Percentiles rank a stretch among this genome's conserved stretches.
Conservation (phyloP, 1,284 basidiomycete species). For the Salmacisia buchloeana region DNA sequence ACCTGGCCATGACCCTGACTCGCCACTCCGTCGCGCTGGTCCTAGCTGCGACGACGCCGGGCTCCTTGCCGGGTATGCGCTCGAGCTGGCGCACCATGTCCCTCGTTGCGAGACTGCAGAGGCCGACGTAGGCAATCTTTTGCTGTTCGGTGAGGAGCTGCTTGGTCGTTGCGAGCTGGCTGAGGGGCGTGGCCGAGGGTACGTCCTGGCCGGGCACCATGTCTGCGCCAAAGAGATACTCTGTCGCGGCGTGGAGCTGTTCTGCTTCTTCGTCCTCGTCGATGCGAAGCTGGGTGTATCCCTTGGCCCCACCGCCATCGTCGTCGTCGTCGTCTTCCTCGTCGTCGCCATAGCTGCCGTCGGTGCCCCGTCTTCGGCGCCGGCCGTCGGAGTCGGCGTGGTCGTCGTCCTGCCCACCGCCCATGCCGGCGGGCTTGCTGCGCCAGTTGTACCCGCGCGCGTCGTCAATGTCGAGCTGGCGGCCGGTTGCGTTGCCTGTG, state of each 20-base stretch:
- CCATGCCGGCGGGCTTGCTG: slow-evolving; percentile 27
- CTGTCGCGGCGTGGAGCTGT: slow-evolving; percentile 42
- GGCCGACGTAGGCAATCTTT: slow-evolving; percentile 49
- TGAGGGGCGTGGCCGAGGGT: slow-evolving; percentile 37
- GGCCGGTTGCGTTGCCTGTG: slow-evolving; percentile 35
- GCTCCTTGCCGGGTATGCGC: slow-evolving; percentile 33
- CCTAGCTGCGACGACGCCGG: slow-evolving; percentile 18
- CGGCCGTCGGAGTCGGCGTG: slow-evolving; percentile 9
- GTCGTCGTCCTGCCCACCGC: background rate
- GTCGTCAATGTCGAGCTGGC: slow-evolving; percentile 44
- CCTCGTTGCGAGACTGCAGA: slow-evolving; percentile 41
- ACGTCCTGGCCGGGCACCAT: slow-evolving; percentile 8
- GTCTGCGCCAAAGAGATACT: slow-evolving; percentile 44
- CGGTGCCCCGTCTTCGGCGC: too few relatives aligned
- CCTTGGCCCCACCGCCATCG: slow-evolving; percentile 26
- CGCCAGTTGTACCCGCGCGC: slow-evolving; percentile 48
- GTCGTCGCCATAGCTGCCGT: slow-evolving; percentile 3
- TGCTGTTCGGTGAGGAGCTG: slow-evolving; percentile 44
- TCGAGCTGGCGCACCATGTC: slow-evolving; percentile 32
- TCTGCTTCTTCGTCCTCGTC: slow-evolving; percentile 48
- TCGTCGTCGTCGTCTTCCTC: slow-evolving; percentile 16
- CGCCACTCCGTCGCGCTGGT: slow-evolving; percentile 41
- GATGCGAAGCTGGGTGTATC: slow-evolving; percentile 47
- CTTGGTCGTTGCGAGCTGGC: slow-evolving; percentile 49
- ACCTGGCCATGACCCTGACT: slow-evolving; percentile 44